phyloP scores from a whole-genome alignment of 2,329 filamentous ascomycete species.

The Elsinoe arachidis region DNA sequence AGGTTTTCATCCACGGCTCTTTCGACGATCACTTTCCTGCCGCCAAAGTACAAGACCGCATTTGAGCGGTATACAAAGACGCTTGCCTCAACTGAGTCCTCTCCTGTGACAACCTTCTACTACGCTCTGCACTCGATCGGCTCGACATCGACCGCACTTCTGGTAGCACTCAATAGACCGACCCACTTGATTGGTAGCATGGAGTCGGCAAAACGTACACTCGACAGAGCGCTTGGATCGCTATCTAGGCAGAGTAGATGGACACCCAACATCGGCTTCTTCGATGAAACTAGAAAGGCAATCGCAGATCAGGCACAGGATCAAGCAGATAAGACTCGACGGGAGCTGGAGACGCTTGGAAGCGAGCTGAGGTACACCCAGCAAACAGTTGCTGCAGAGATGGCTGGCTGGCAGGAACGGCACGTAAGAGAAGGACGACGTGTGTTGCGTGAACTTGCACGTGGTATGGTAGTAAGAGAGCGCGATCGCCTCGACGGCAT shows the following conservation, averaged over 20 bases:
- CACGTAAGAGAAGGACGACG: slow-evolving; percentile 67
- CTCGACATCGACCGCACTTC: slow-evolving; percentile 71
- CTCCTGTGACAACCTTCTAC: slow-evolving; percentile 65
- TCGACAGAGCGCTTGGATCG: slow-evolving; percentile 69
- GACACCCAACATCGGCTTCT: slow-evolving; percentile 54
- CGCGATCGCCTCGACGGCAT: slow-evolving; percentile 71
- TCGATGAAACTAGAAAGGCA: slow-evolving; percentile 80
- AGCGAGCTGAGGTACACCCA: slow-evolving; percentile 85
- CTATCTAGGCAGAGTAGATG: slow-evolving; percentile 67
- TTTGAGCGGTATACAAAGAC: slow-evolving; percentile 63
- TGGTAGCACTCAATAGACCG: slow-evolving; percentile 70
- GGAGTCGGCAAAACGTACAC: slow-evolving; percentile 60
- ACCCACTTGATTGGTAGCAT: slow-evolving; percentile 70
- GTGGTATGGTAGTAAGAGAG: slow-evolving; percentile 71
- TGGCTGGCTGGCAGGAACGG: slow-evolving; percentile 90
- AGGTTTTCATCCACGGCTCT: slow-evolving; percentile 44
- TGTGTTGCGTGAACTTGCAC: slow-evolving; percentile 68
- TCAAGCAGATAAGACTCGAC: slow-evolving; percentile 60
- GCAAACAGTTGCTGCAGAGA: slow-evolving; percentile 80
- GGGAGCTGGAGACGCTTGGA: slow-evolving; percentile 65
- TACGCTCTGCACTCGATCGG: slow-evolving; percentile 71
- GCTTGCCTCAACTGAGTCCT: slow-evolving; percentile 59
- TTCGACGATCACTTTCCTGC: slow-evolving; percentile 57
- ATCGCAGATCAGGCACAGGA: slow-evolving; percentile 77
- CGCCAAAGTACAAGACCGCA: slow-evolving; percentile 57